Percentiles rank a stretch among this genome's conserved stretches.
Conservation (phyloP, 176 grass and related monocot genomes). For the Puya raimondii region DNA sequence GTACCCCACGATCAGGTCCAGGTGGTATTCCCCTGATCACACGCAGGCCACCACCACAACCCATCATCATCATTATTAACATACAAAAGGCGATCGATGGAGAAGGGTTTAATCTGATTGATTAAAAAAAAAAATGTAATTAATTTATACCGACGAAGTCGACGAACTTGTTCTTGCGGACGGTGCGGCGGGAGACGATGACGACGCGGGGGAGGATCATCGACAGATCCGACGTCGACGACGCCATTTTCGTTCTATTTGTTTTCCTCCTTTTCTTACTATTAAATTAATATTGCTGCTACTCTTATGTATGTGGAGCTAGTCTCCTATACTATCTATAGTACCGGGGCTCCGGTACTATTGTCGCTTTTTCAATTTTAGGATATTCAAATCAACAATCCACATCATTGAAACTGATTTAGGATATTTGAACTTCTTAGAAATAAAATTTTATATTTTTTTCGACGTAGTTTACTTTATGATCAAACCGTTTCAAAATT, state of each 20-base stretch:
- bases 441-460: too few relatives aligned
- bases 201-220: slow-evolving; percentile 64
- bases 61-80: not conserved
- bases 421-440: too few relatives aligned
- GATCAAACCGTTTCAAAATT: too few relatives aligned
- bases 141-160: slow-evolving; percentile 71
- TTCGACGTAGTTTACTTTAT: too few relatives aligned
- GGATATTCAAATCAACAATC: too few relatives aligned
- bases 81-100: not conserved
- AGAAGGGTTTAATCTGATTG: not conserved
- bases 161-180: slow-evolving; percentile 97
- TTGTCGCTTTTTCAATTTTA: too few relatives aligned
- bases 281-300: not conserved
- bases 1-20: slow-evolving; percentile 70
- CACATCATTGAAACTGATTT: too few relatives aligned
- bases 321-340: too few relatives aligned
- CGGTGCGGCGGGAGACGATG: slow-evolving; percentile 79
- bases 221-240: slow-evolving; percentile 42
- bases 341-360: too few relatives aligned
- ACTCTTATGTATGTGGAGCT: not conserved
- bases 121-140: too few relatives aligned
- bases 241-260: not conserved
- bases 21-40: slow-evolving; percentile 71
- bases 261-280: not conserved
- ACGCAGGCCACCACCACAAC: too few relatives aligned